Evolutionary conservation across 169 alveolate species (phyloP), one percentile per base, ranked within the genome.

Genomic region (Fabrea salina): DNA sequence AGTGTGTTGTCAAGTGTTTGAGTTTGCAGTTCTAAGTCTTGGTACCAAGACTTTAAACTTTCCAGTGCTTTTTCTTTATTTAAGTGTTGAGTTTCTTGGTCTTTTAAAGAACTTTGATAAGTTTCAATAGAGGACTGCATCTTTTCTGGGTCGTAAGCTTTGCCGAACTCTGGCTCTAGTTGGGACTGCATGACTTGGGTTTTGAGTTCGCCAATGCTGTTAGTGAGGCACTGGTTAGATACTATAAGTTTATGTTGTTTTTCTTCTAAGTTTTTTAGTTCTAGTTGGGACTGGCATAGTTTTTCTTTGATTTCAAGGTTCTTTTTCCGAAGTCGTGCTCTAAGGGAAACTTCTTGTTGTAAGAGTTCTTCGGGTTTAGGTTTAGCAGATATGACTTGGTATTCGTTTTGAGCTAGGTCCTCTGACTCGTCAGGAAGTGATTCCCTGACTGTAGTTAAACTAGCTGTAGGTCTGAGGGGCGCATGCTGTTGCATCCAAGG

Each of bases 401-500:
- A 68, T 19, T 68, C 66, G 67, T 43, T 37, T 19, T 68, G 64
- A 7, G 19, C 39, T 35, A 68, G 11, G 25, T n/a, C 37, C 2
- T 56, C 68, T 0, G 37, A 37, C 32, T 8, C 2, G 16, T 50
- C 80, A 7, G 70, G 67, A 22, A 72, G 19, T 27, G 37, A 11
- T 35, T 72, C 72, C 4, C 19, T 72, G 22, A 13, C 35, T 8
- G 53, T 72, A 30, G 49, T 8, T 7, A 32, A 30, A 7, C 25
- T 40, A 25, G 33, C n/a, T 6, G 80, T 72, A 0, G 25, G 71
- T 19, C 80, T n/a, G n/a, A 51, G 11, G 13, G 66, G 71, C 19
- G 71, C 49, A 43, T 50, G 80, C 2, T 30, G 54, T 2, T 22
- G n/a, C 27, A 87, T 82, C 94, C 93, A 88, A 27, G 93, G 89